Evolutionary conservation across 371 early-diverging fungal species (phyloP).

Genomic region (Funneliformis caledonium): DNA sequence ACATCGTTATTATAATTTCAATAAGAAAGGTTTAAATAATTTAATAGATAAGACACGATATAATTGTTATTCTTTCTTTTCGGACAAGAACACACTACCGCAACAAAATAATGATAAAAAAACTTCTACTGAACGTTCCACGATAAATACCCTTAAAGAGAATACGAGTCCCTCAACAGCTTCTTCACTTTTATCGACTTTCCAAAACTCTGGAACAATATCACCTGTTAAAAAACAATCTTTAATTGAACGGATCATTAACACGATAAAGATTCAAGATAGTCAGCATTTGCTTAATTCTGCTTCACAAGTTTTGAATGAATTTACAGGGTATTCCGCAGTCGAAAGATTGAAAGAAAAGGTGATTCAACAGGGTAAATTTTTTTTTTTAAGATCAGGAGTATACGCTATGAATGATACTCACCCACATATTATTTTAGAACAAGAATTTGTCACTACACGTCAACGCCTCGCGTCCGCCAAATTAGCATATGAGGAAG

Average conservation of each 20-base stretch:
- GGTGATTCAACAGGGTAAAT: slow-evolving; percentile 70
- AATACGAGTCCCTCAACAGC: background rate
- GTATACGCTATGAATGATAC: background rate
- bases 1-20: background rate
- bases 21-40: background rate
- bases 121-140: background rate
- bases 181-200: background rate
- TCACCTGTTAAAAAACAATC: background rate
- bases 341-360: slow-evolving; percentile 74
- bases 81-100: background rate
- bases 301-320: slow-evolving; percentile 68
- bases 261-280: slow-evolving; percentile 52
- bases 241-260: background rate
- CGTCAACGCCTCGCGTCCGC: slow-evolving; percentile 65
- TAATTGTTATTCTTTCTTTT: slow-evolving; percentile 10
- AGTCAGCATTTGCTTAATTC: slow-evolving; percentile 55
- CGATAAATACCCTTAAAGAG: background rate
- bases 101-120: background rate
- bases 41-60: background rate
- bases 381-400: background rate
- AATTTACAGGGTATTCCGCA: slow-evolving; percentile 81
- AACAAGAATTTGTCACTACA: slow-evolving; percentile 60
- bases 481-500: slow-evolving; percentile 72
- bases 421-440: slow-evolving; percentile 13
- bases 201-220: background rate